These are phyloP conservation scores for Hypholoma fasciculare DNA, from an alignment of 768 basidiomycete species.

Conservation along the genomic window DNA sequence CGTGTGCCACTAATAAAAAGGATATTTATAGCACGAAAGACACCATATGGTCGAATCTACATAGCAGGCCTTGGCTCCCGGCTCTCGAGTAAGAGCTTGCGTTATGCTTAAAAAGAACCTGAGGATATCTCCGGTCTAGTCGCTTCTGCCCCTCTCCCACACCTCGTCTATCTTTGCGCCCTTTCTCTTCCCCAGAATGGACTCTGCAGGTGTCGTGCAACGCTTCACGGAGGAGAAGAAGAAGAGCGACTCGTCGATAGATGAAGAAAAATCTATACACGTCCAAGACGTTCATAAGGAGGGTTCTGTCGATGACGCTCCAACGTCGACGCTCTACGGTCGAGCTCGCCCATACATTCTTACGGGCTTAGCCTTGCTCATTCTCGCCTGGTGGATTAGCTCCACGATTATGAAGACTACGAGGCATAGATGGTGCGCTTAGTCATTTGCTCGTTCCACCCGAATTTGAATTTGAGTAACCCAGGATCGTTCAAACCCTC, in stretches of 20 bases:
- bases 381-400: not conserved
- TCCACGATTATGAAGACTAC: constrained; percentile 33
- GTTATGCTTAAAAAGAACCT: too few relatives aligned
- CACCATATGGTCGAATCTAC: not conserved
- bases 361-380: not conserved
- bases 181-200: too few relatives aligned
- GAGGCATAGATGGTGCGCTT: constrained; percentile 68
- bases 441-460: constrained; percentile 1
- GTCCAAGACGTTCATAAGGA: not conserved
- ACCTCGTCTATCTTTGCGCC: too few relatives aligned
- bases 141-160: too few relatives aligned
- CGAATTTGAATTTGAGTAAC: constrained; percentile 8
- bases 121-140: too few relatives aligned
- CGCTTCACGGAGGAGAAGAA: not conserved
- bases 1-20: too few relatives aligned
- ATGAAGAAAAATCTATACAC: not conserved
- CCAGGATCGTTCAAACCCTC: constrained; percentile 77
- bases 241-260: not conserved
- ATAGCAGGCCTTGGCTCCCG: not conserved
- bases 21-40: not conserved
- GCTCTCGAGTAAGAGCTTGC: not conserved
- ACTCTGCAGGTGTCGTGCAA: too few relatives aligned
- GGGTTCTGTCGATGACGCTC: constrained; percentile 32
- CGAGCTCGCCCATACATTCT: constrained; percentile 70
- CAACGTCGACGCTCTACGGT: constrained; percentile 64